These are phyloP conservation scores for Gossypium raimondii DNA, from an alignment of 345 rosid species.

Conservation along the genomic window DNA sequence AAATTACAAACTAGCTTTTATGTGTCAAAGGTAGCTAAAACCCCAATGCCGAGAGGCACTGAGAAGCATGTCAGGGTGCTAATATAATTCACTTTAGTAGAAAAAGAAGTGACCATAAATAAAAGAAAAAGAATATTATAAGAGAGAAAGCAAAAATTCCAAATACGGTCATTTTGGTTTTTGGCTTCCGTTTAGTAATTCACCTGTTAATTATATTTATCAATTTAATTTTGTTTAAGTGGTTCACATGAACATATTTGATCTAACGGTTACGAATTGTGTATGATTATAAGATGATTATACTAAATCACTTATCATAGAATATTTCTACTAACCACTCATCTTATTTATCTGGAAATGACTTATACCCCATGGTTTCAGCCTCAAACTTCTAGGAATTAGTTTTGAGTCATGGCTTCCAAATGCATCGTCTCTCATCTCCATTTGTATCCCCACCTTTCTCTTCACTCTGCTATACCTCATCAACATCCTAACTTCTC, in stretches of 20 bases:
- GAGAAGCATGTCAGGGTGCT: neutral
- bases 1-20: neutral
- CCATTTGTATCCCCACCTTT: constrained; percentile 41
- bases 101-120: no score
- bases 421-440: constrained; percentile 41
- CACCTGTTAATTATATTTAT: neutral
- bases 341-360: constrained; percentile 18
- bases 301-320: neutral
- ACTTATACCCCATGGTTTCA: constrained; percentile 27
- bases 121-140: no score
- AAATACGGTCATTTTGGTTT: no score
- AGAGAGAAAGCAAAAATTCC: no score
- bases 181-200: neutral
- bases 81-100: neutral
- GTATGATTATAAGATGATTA: neutral
- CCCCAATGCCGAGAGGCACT: no score
- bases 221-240: neutral
- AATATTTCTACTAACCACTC: constrained; percentile 4
- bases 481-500: constrained; percentile 17
- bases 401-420: constrained; percentile 42
- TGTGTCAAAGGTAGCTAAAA: neutral
- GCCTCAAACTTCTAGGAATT: constrained; percentile 26
- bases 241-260: neutral
- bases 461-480: constrained; percentile 18
- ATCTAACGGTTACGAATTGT: neutral